These are phyloP conservation scores for Emericellopsis terricola DNA, from an alignment of 495 filamentous ascomycete genomes.

Conservation along the genomic window DNA sequence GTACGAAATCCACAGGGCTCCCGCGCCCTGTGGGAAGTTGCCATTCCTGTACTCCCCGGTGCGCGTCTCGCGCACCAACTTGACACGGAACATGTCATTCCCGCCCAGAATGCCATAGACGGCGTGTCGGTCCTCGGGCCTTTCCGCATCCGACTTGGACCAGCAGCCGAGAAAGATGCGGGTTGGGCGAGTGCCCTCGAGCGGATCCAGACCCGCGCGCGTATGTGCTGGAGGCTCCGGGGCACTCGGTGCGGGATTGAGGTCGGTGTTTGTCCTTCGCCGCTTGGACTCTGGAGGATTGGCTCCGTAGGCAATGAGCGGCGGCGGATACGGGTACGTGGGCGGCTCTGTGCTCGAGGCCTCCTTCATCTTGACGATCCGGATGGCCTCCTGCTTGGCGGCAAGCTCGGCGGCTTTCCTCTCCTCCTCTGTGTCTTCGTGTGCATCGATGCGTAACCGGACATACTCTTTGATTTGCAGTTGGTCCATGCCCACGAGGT, in stretches of 20 bases:
- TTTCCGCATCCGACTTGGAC: constrained; percentile 19
- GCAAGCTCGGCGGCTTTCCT: constrained; percentile 11
- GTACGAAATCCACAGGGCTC: constrained; percentile 34
- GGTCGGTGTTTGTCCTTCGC: constrained; percentile 9
- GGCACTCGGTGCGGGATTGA: constrained; percentile 2
- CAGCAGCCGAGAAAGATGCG: constrained; percentile 32
- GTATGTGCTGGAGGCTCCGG: constrained; percentile 3
- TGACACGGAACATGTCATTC: constrained; percentile 36
- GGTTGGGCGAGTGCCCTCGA: constrained; percentile 20
- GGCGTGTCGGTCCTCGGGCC: constrained; percentile 25
- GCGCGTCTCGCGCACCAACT: constrained; percentile 28
- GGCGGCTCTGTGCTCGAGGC: constrained; percentile 14
- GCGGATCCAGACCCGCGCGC: constrained; percentile 6
- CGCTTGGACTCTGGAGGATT: constrained; percentile 23
- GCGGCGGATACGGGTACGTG: constrained; percentile 13
- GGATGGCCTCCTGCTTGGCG: constrained; percentile 21
- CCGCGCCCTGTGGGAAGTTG: constrained; percentile 32
- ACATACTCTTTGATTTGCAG: constrained; percentile 36
- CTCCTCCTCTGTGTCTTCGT: constrained; percentile 7
- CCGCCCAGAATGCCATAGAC: constrained; percentile 32
- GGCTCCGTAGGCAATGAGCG: constrained; percentile 21
- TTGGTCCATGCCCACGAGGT: constrained; percentile 26
- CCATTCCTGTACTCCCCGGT: constrained; percentile 26
- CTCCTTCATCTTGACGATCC: constrained; percentile 5
- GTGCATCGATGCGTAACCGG: constrained; percentile 23